Evolutionary conservation across 352 stramenopile species (phyloP).

Genomic region (Pythium sukuiense): DNA sequence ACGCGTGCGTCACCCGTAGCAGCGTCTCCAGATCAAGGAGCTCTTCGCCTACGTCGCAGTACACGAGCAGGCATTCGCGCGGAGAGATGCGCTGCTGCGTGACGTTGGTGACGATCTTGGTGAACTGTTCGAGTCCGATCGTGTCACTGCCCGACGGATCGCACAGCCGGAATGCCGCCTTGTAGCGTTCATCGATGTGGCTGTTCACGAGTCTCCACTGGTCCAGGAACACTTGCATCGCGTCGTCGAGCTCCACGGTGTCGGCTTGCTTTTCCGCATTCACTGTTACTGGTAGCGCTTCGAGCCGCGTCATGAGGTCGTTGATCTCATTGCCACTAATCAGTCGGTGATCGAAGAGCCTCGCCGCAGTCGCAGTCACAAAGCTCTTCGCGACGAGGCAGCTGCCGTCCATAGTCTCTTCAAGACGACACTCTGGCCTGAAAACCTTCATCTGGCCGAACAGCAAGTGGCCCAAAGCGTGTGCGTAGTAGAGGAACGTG

Average conservation of each 20-base stretch:
- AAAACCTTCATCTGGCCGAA: conserved; percentile 78
- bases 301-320: conserved; percentile 37
- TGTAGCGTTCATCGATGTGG: conserved; percentile 63
- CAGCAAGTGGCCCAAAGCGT: conserved; percentile 61
- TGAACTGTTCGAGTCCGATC: conserved; percentile 72
- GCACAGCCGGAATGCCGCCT: conserved; percentile 42
- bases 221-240: conserved; percentile 58
- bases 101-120: conserved; percentile 68
- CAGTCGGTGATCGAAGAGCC: conserved; percentile 46
- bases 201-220: conserved; percentile 45
- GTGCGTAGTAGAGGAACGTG: conserved; percentile 67
- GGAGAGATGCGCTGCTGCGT: conserved; percentile 44
- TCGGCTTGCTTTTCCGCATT: not conserved
- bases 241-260: conserved; percentile 63
- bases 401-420: conserved; percentile 52
- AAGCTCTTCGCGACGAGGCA: conserved; percentile 42
- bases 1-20: conserved; percentile 51
- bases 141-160: conserved; percentile 41
- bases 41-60: conserved; percentile 58
- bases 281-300: conserved; percentile 26
- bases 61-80: conserved; percentile 65
- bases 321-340: conserved; percentile 40
- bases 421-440: conserved; percentile 47
- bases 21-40: conserved; percentile 60
- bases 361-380: conserved; percentile 33